A percentile compares a stretch with the other conserved stretches of the same genome.
These are phyloP conservation scores for Crucihimalaya himalaica DNA, from an alignment of 345 rosid genomes.

Conservation along the genomic window DNA sequence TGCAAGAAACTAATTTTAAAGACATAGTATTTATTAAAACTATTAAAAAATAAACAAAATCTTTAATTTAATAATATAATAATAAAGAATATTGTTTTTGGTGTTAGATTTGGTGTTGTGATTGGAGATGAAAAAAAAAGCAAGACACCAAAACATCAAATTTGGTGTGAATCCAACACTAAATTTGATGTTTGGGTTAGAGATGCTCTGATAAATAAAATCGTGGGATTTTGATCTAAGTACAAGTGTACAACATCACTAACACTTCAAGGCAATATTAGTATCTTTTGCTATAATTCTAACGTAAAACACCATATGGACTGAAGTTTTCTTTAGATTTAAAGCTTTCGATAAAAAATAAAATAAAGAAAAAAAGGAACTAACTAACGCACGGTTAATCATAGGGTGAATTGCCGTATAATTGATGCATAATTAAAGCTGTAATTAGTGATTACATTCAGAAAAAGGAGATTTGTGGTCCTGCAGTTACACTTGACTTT, in stretches of 20 bases:
- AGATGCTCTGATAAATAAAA: background rate
- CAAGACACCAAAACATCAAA: no score
- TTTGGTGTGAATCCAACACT: no score
- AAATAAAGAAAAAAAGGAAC: background rate
- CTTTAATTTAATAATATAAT: no score
- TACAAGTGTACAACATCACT: background rate
- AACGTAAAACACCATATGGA: background rate
- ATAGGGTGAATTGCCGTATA: conserved; percentile 15
- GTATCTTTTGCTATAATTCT: background rate
- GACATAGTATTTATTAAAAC: no score
- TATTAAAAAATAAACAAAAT: no score
- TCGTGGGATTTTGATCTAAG: background rate
- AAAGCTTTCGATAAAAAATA: background rate
- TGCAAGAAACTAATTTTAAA: no score
- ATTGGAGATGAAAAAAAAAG: no score
- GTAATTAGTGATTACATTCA: conserved; percentile 29
- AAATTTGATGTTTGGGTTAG: no score
- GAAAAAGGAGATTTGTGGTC: conserved; percentile 35
- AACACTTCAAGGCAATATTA: background rate
- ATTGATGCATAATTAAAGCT: conserved; percentile 37
- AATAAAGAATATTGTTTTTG: no score
- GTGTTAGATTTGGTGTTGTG: no score
- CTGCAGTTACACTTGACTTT: conserved; percentile 24
- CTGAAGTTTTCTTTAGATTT: background rate
- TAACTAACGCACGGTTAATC: conserved; percentile 24